Evolutionary conservation across 2,329 filamentous ascomycete species (phyloP), one percentile per base, ranked within the genome.

Genomic region (Trematosphaeria pertusa): DNA sequence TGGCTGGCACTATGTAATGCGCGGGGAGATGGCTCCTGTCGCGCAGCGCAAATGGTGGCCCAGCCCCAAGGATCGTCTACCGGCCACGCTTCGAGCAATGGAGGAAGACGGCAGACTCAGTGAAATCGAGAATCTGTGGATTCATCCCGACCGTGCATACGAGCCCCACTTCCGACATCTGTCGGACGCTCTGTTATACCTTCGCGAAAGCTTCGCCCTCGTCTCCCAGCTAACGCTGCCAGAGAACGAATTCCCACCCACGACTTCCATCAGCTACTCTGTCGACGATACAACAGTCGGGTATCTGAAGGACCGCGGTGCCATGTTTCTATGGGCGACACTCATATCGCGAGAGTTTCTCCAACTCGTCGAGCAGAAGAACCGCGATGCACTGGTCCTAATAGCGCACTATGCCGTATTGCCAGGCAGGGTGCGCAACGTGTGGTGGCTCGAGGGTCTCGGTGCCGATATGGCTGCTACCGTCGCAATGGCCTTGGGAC

Each of bases 381-480:
- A 71, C 21, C 45, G 52, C 1, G 58, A 67, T 14, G 70, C 70
- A 1, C 48, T 75, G 11, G 63, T 73, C 19, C 62, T 75, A 14
- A 48, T 74, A 8, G 71, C 70, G 8, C 63, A 74, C 42, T 74
- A 68, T 42, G 71, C 70, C 14, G 59, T 73, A 4, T 46, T 75
- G 12, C 58, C 69, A 1, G 66, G 66, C 1, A 49, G 68, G 17
- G 61, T 69, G 6, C 47, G 66, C 12, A 65, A 65, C 18, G 61
- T 69, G 6, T 71, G 68, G 68, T 71, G 67, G 67, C 40, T 71
- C 5, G 67, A 70, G 32, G 66, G 65, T 0, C 37, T 71, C 5
- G 68, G 68, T 4, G 56, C 60, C 3, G 61, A 67, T 26, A 61
- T 69, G 31, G 58, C 70, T 8, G 65, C 57, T 15, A 62, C 65